Base-by-base conservation (phyloP, 805 yeast species). In the Spathaspora boniae region DNA sequence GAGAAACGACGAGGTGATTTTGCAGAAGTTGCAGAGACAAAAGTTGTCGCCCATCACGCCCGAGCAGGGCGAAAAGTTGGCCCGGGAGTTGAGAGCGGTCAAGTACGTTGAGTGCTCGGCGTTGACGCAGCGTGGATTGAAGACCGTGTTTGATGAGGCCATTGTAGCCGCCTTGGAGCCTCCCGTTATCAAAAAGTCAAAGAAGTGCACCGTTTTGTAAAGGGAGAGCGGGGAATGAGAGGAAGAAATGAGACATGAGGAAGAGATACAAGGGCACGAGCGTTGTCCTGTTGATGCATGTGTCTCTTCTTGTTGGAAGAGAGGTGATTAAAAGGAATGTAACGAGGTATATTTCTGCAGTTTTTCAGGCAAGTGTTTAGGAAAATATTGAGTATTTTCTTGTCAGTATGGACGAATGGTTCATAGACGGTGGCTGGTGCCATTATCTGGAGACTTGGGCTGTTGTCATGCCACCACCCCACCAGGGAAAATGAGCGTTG, bases 81-180 rank as follows among this genome's bases (percentile, higher is more conserved):
- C 98, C 27, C 84, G 85, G 63, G 97, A 91, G 51, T 74, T 89
- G 51, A 82, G 93, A 47, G 98, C 97, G 12, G 96, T 93, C 34
- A 89, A 91, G 63, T 91, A 91, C 63, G 95, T 91, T 29, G 98
- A 91, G 66, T 91, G 98, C 65, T 89, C 97, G 8, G 98, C 98
- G 7, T 74, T 93, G 56, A 93, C 97, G 34, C 98, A 91, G 66
- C 81, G 88, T 58, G 98, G 98, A 9, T 76, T 93, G 60, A 93
- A 91, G 68, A 88, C 94, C 48, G 96, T 91, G n/a, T 91, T 91
- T 65, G 98, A 93, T 59, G 97, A 88, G 66, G 98, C 98, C 17
- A 93, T 93, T 41, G 97, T 93, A 33, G 97, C 98, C 34, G 97
- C 98, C 18, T 74, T 93, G 45, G 98, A 91, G 60, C 98, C 98